Percentiles rank a stretch among this genome's conserved stretches.
phyloP scores from a whole-genome alignment of 306 rosid genomes.

The Lagenaria siceraria region DNA sequence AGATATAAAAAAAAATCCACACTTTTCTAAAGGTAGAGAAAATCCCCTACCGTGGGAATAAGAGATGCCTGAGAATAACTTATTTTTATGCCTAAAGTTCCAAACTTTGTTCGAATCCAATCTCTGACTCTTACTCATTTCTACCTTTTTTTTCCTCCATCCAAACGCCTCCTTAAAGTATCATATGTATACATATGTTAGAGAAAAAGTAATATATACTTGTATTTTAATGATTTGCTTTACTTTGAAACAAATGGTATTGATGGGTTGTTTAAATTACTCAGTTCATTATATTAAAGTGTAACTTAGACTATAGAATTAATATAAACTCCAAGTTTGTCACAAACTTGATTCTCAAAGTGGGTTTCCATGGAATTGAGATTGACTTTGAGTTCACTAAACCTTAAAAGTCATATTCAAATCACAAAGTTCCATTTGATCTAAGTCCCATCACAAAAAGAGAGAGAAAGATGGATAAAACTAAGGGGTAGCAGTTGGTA shows the following conservation, averaged over 20 bases:
- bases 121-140: no score
- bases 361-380: neutral
- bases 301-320: neutral
- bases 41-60: no score
- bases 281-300: neutral
- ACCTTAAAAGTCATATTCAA: neutral
- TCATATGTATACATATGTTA: no score
- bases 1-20: no score
- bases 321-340: neutral
- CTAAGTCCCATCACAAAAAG: neutral
- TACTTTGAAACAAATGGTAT: neutral
- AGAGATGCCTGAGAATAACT: no score
- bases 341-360: neutral
- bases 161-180: no score
- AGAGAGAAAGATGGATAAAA: neutral
- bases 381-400: slow-evolving; percentile 1
- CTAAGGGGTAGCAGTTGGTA: neutral
- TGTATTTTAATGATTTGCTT: no score
- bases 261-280: neutral
- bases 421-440: neutral
- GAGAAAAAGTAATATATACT: no score
- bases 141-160: no score
- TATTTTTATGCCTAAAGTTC: no score
- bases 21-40: no score
- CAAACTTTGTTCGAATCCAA: no score